Percentiles rank a stretch among this genome's conserved stretches.
phyloP scores from a whole-genome alignment of 768 basidiomycete genomes.

The Cystobasidium ongulense region DNA sequence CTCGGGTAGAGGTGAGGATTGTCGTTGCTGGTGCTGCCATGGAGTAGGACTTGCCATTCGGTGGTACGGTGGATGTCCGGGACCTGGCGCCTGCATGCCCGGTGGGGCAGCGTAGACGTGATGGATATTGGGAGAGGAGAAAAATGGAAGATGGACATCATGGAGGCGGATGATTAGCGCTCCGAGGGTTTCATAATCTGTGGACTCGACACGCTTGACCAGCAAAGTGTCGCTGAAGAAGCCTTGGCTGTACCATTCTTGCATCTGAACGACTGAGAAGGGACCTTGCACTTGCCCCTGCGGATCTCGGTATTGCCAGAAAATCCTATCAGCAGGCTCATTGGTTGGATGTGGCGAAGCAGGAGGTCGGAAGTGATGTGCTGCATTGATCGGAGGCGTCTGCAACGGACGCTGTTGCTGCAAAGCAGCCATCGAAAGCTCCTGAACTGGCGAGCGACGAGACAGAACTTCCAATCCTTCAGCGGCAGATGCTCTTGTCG shows the following conservation, averaged over 20 bases:
- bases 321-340: conserved; percentile 12
- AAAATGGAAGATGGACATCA: conserved; percentile 46
- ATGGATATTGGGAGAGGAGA: conserved; percentile 35
- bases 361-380: neutral
- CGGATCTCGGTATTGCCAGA: conserved; percentile 38
- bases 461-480: conserved; percentile 24
- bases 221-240: conserved; percentile 47
- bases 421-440: conserved; percentile 22
- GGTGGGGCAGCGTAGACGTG: conserved; percentile 32
- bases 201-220: conserved; percentile 42
- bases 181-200: conserved; percentile 46
- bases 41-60: conserved; percentile 24
- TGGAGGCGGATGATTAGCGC: conserved; percentile 45
- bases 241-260: conserved; percentile 48
- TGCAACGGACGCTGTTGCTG: conserved; percentile 15
- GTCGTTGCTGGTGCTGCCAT: conserved; percentile 26
- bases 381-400: neutral
- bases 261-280: conserved; percentile 48
- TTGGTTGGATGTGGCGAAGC: neutral
- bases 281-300: conserved; percentile 44
- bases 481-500: neutral
- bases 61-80: conserved; percentile 31
- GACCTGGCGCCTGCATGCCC: conserved; percentile 21
- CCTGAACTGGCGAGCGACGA: conserved; percentile 23
- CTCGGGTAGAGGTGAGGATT: neutral